phyloP scores from a whole-genome alignment of 805 yeast species.

The Nakazawaea anatomiae region DNA sequence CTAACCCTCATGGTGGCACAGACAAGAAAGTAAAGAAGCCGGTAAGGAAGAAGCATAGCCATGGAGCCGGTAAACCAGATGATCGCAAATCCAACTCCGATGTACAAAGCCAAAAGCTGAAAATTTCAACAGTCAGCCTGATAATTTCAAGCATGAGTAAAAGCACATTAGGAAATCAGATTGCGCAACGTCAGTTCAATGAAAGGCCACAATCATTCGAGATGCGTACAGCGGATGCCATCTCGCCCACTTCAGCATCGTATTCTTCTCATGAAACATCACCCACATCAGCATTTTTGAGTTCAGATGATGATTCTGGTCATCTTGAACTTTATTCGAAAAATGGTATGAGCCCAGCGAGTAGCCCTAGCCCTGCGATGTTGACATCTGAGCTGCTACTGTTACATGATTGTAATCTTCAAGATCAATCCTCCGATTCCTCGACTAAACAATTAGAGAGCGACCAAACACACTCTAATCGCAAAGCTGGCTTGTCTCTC shows the following conservation, averaged over 20 bases:
- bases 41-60: slow-evolving; percentile 5
- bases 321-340: background rate
- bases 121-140: background rate
- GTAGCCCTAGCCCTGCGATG: background rate
- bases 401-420: slow-evolving; percentile 11
- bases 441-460: background rate
- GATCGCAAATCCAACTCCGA: background rate
- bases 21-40: slow-evolving; percentile 11
- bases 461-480: no score
- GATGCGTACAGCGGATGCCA: background rate
- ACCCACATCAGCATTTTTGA: slow-evolving; percentile 1
- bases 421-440: slow-evolving; percentile 1
- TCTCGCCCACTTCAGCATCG: background rate
- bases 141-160: slow-evolving; percentile 2
- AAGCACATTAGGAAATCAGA: background rate
- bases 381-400: slow-evolving; percentile 17
- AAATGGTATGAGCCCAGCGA: no score
- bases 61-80: background rate
- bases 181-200: background rate
- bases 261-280: slow-evolving; percentile 6
- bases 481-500: slow-evolving; percentile 11
- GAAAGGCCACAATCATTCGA: background rate
- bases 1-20: slow-evolving; percentile 14
- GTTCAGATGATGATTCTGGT: slow-evolving; percentile 1
- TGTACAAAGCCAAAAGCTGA: background rate